Evolutionary conservation across 1,284 basidiomycete species (phyloP).

Genomic region (Testicularia cyperi): DNA sequence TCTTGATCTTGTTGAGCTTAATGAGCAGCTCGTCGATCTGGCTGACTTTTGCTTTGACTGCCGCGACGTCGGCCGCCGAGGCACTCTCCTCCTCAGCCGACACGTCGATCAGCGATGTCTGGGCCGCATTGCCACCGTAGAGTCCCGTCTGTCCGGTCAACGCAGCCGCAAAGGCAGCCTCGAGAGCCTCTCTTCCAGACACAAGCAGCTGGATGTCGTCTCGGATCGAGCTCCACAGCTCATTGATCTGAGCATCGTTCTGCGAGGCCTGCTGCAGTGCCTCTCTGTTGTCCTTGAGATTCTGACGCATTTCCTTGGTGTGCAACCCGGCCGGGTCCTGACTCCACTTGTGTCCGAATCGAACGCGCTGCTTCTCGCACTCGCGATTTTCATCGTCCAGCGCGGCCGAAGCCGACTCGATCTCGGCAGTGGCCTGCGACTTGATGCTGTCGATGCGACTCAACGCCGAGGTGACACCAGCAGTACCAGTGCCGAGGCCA

Average conservation of each 20-base stretch:
- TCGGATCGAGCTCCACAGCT: conserved; percentile 74
- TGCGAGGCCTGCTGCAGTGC: conserved; percentile 75
- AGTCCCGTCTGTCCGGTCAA: conserved; percentile 34
- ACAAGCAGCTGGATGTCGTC: conserved; percentile 72
- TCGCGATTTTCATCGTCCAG: conserved; percentile 60
- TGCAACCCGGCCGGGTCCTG: conserved; percentile 74
- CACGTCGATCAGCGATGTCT: conserved; percentile 33
- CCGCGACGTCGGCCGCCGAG: conserved; percentile 14
- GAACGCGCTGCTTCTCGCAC: conserved; percentile 65
- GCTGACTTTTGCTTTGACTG: conserved; percentile 27
- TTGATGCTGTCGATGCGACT: conserved; percentile 33
- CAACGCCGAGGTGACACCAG: conserved; percentile 41
- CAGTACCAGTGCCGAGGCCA: conserved; percentile 63
- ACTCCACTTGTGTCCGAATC: conserved; percentile 83
- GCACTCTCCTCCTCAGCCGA: conserved; percentile 43
- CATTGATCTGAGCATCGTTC: conserved; percentile 76
- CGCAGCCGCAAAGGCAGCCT: conserved; percentile 70
- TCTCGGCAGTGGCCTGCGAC: conserved; percentile 22
- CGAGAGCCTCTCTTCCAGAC: conserved; percentile 66
- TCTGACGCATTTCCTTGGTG: conserved; percentile 72
- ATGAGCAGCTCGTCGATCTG: conserved; percentile 41
- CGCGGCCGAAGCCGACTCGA: conserved; percentile 31
- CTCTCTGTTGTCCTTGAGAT: conserved; percentile 75
- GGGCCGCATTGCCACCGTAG: conserved; percentile 8
- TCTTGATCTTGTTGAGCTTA: conserved; percentile 51